These are phyloP conservation scores for Schizophyllum amplum DNA, from an alignment of 1,284 basidiomycete species.

Conservation along the genomic window DNA sequence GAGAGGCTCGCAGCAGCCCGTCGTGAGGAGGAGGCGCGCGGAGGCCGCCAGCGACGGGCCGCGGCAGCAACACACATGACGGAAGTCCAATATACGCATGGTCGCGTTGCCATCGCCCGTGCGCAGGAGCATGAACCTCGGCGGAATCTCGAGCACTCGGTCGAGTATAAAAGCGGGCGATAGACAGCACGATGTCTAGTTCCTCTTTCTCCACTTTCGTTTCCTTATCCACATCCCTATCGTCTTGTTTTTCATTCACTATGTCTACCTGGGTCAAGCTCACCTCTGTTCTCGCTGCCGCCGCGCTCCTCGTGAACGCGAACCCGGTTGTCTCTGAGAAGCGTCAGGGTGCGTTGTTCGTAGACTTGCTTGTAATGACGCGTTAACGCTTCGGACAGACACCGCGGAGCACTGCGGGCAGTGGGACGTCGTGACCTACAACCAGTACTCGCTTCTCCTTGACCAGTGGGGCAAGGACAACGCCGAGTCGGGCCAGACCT, in stretches of 20 bases:
- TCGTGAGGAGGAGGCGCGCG: too few species aligned
- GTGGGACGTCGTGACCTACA: slow-evolving; percentile 39
- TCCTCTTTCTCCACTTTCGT: background rate
- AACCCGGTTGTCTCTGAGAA: background rate
- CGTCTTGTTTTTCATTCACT: background rate
- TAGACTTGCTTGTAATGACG: background rate
- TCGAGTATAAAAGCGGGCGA: background rate
- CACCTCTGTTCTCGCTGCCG: background rate
- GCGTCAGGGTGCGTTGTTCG: background rate
- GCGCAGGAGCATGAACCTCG: background rate
- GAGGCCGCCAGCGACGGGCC: too few species aligned
- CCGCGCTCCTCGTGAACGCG: background rate
- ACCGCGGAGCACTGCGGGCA: slow-evolving; percentile 24
- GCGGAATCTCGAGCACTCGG: background rate
- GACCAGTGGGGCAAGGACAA: slow-evolving; percentile 44
- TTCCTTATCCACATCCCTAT: too few species aligned
- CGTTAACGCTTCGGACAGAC: background rate
- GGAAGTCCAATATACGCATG: too few species aligned
- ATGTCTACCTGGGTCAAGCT: background rate
- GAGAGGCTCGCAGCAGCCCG: too few species aligned
- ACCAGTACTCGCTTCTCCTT: slow-evolving; percentile 38
- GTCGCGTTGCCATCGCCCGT: too few species aligned
- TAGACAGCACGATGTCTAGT: background rate
- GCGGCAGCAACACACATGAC: background rate
- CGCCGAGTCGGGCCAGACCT: slow-evolving; percentile 46